Conservation (phyloP, 2,329 filamentous ascomycete genomes). For the Aspergillus sergii region DNA sequence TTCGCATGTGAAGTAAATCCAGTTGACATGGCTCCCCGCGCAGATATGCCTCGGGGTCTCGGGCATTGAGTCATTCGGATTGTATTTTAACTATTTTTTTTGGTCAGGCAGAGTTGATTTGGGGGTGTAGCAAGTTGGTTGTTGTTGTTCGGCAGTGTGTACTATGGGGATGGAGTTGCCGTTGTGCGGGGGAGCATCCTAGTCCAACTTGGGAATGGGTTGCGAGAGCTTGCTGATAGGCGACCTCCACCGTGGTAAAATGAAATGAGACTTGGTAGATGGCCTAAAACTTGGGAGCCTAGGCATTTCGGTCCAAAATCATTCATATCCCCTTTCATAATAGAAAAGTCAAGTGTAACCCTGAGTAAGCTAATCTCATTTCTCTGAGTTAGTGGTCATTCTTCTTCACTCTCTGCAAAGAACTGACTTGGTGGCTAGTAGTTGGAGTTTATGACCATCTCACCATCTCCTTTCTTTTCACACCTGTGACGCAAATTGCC, state of each 20-base stretch:
- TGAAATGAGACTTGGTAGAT: neutral
- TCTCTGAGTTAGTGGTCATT: neutral
- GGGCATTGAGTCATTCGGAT: neutral
- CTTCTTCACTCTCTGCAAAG: neutral
- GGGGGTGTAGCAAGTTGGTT: too few relatives aligned
- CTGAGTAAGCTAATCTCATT: neutral
- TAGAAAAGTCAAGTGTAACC: neutral
- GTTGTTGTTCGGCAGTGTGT: neutral
- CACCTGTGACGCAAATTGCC: neutral
- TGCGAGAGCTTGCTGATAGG: conserved; percentile 1
- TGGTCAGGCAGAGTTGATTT: neutral
- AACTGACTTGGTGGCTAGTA: neutral
- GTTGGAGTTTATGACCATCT: neutral
- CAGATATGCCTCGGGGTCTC: neutral
- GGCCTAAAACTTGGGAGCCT: neutral
- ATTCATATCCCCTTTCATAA: neutral
- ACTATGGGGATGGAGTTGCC: neutral
- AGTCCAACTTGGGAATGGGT: neutral
- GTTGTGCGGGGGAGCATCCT: neutral
- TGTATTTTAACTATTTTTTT: neutral
- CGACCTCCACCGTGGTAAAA: neutral
- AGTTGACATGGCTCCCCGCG: neutral
- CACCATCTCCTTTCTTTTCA: too few relatives aligned
- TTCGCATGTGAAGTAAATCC: neutral
- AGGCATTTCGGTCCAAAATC: neutral